Percentiles rank a stretch among this genome's conserved stretches.
phyloP scores from a whole-genome alignment of 2,329 filamentous ascomycete species.

The Sporothrix humicola region DNA sequence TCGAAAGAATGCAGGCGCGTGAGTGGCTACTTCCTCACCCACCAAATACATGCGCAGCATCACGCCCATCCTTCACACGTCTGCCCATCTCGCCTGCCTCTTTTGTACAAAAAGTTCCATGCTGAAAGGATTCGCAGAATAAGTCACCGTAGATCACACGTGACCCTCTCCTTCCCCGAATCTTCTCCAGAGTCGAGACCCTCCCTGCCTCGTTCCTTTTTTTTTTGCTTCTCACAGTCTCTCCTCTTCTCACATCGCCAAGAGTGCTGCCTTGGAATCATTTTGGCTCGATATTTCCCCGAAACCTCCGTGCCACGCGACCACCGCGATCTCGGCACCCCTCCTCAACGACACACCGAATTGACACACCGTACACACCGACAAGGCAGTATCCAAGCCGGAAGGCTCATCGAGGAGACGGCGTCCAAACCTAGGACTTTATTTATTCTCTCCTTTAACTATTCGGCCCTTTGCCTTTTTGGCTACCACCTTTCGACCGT shows the following conservation, averaged over 20 bases:
- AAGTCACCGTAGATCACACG: constrained; percentile 2
- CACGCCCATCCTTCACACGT: neutral
- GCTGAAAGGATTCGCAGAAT: neutral
- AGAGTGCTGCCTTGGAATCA: neutral
- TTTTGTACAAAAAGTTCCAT: neutral
- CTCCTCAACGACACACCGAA: neutral
- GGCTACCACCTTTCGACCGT: neutral
- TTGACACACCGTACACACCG: neutral
- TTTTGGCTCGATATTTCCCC: constrained; percentile 3
- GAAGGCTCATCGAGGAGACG: too few relatives aligned
- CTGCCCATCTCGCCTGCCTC: constrained; percentile 2
- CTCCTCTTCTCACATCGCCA: constrained; percentile 10
- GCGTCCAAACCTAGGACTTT: too few relatives aligned
- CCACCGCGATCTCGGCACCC: neutral
- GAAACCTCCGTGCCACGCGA: constrained; percentile 1
- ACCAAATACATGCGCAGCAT: neutral
- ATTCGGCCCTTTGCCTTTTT: neutral
- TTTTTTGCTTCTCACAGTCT: neutral
- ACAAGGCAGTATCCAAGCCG: neutral
- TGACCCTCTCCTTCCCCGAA: neutral
- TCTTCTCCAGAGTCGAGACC: too few relatives aligned
- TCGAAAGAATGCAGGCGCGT: neutral
- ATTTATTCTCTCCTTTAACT: neutral
- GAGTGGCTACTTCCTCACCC: neutral
- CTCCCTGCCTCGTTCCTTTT: too few relatives aligned